Base-by-base conservation (phyloP, 202 grass and related monocot genomes). In the Dendrocalamus latiflorus region DNA sequence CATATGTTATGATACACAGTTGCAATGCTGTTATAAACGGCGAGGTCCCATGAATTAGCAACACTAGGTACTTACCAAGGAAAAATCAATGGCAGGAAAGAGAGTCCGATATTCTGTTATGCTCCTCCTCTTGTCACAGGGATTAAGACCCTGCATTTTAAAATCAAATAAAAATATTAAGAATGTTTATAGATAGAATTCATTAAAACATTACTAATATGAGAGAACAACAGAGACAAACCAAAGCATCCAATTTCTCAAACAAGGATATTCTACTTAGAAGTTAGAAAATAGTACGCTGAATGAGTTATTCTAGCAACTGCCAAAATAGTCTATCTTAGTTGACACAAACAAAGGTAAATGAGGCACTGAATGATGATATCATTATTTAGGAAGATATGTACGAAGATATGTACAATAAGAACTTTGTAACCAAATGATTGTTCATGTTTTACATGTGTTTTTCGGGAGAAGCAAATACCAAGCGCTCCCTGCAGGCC, bases 11-110 rank as follows among this genome's bases (percentile, higher is more conserved):
- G 12, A 22, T 73, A 70, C 43, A 73, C 17, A n/a, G 61, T 61
- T 37, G 10, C 6, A 34, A 62, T 8, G 37, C 15, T 11, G 73
- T 15, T 47, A 18, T 6, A 61, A 50, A 58, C 11, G 6, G 22
- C 47, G 1, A 37, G 26, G 53, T 82, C 28, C 18, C 36, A 44
- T 34, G 42, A 33, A 30, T 58, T 36, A 28, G 71, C 18, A 90
- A 12, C n/a, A 61, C 34, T 47, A 49, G 76, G 20, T 50, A 81
- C 90, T 85, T 91, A 62, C 95, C 91, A 93, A 83, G 20, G 95
- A 98, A 85, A 95, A 95, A 78, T 98, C 89, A 87, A 98, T 93
- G 82, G 91, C 81, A 73, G 95, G 91, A 78, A 98, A 98, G 56
- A 87, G 68, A 79, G 80, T 42, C 17, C 20, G 87, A 60, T 98